These are phyloP conservation scores for Aspergillus piperis DNA, from an alignment of 2,329 filamentous ascomycete genomes.

Conservation along the genomic window DNA sequence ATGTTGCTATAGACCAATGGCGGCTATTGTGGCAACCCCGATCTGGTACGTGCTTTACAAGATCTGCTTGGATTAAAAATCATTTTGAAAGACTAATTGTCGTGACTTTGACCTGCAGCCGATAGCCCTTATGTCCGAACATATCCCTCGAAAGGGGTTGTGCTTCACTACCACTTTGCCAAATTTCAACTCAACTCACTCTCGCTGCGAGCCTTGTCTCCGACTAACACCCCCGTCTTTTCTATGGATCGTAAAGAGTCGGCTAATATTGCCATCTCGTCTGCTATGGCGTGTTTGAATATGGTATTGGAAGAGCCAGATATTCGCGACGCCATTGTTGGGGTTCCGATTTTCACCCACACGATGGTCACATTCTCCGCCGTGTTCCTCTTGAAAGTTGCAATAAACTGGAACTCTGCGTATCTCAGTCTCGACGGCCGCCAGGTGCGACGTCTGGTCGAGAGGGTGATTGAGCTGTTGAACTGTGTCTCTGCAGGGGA, in stretches of 20 bases:
- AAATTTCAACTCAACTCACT: conserved; percentile 55
- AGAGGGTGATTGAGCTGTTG: conserved; percentile 43
- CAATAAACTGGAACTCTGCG: conserved; percentile 47
- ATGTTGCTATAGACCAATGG: conserved; percentile 56
- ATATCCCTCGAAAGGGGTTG: conserved; percentile 53
- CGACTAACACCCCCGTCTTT: conserved; percentile 45
- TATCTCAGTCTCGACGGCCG: conserved; percentile 43
- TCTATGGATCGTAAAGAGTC: conserved; percentile 49
- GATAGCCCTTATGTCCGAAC: conserved; percentile 51
- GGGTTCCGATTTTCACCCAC: conserved; percentile 50
- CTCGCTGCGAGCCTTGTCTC: conserved; percentile 44
- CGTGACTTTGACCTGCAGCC: conserved; percentile 21
- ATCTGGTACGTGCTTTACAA: conserved; percentile 36
- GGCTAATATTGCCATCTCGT: conserved; percentile 51
- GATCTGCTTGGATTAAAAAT: not conserved
- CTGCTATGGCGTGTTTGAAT: conserved; percentile 49
- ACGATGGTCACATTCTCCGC: conserved; percentile 51
- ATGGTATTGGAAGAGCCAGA: conserved; percentile 51
- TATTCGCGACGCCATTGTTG: conserved; percentile 51
- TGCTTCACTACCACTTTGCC: conserved; percentile 56
- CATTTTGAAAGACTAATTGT: conserved; percentile 7
- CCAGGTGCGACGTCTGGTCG: conserved; percentile 41
- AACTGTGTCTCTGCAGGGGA: conserved; percentile 46
- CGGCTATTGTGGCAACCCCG: conserved; percentile 51
- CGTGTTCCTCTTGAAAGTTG: conserved; percentile 49